Percentiles rank a stretch among this genome's conserved stretches.
phyloP scores from a whole-genome alignment of 1,139 yeast genomes.

The Saccharomyces hybrid region DNA sequence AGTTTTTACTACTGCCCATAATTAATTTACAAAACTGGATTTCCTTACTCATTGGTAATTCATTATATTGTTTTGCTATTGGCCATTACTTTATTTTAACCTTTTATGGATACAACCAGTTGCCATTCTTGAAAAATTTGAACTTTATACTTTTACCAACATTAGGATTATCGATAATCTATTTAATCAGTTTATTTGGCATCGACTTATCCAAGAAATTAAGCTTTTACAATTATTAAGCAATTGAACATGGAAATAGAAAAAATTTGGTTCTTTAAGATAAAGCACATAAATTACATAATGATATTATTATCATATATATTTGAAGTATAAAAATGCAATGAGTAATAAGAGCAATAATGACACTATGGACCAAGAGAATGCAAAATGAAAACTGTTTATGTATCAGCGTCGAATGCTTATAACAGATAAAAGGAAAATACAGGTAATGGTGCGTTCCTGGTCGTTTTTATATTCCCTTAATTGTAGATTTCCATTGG shows the following conservation, averaged over 20 bases:
- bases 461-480: not conserved
- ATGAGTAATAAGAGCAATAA: not conserved
- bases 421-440: not conserved
- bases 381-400: not conserved
- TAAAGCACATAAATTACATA: not conserved
- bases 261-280: not conserved
- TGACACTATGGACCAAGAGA: not conserved
- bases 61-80: constrained; percentile 63
- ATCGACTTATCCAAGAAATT: constrained; percentile 38
- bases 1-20: constrained; percentile 67
- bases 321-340: not conserved
- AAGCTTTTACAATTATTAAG: constrained; percentile 18
- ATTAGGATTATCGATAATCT: constrained; percentile 48
- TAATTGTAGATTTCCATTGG: constrained; percentile 91
- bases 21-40: constrained; percentile 56
- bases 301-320: not conserved
- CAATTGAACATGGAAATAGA: not conserved
- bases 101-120: constrained; percentile 78
- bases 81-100: constrained; percentile 72
- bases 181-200: constrained; percentile 54
- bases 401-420: not conserved
- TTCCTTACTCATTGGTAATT: constrained; percentile 64
- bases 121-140: constrained; percentile 67
- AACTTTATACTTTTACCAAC: constrained; percentile 50
- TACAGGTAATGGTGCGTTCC: not conserved